These are phyloP conservation scores for Pseudovirgaria hyperparasitica DNA, from an alignment of 2,329 filamentous ascomycete species.

Conservation along the genomic window DNA sequence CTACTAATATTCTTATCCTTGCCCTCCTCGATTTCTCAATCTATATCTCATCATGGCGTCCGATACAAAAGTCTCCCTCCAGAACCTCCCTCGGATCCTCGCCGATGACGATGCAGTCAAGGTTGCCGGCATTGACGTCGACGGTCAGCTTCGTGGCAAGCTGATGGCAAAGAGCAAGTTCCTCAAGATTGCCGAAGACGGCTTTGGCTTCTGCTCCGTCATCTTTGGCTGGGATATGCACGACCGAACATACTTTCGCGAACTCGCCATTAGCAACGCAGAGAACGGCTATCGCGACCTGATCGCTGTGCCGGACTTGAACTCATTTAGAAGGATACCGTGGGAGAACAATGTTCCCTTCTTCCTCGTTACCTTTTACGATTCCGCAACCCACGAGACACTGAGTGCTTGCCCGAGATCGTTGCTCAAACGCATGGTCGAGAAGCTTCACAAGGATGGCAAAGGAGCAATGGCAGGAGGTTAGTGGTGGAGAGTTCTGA, in stretches of 20 bases:
- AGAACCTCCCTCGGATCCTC: constrained; percentile 54
- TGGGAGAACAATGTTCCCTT: constrained; percentile 84
- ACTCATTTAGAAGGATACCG: constrained; percentile 68
- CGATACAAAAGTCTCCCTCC: constrained; percentile 40
- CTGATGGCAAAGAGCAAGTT: constrained; percentile 90
- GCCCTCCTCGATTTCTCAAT: constrained; percentile 1
- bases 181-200: constrained; percentile 62
- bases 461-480: constrained; percentile 82
- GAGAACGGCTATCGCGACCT: constrained; percentile 83
- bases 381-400: constrained; percentile 61
- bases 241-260: constrained; percentile 75
- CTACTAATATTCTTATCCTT: constrained; percentile 1
- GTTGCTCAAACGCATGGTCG: constrained; percentile 54
- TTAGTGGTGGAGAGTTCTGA: constrained; percentile 39
- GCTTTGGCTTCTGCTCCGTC: constrained; percentile 89
- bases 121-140: constrained; percentile 75
- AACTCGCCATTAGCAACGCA: constrained; percentile 78
- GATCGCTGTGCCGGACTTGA: constrained; percentile 67
- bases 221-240: constrained; percentile 98
- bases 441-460: constrained; percentile 55
- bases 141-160: constrained; percentile 80
- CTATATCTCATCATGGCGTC: constrained; percentile 10
- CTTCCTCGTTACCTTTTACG: constrained; percentile 71
- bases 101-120: constrained; percentile 68
- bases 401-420: constrained; percentile 71